Conservation (phyloP, 768 basidiomycete genomes). For the Boletus rubroflammeus region DNA sequence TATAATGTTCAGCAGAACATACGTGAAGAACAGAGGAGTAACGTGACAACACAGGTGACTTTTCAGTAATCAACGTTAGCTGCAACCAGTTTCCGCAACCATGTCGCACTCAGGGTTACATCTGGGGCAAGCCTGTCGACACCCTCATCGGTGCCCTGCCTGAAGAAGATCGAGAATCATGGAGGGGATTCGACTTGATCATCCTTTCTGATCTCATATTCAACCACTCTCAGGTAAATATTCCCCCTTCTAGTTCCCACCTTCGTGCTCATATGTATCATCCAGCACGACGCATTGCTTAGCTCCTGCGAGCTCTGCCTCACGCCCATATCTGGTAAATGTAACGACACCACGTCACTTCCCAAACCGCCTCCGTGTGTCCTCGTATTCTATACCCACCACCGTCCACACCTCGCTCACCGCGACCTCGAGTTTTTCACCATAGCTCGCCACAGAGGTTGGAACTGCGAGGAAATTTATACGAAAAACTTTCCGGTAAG, state of each 20-base stretch:
- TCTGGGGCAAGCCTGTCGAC: constrained; percentile 66
- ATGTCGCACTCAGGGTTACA: constrained; percentile 56
- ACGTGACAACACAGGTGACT: constrained; percentile 34
- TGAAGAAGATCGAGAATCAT: constrained; percentile 10
- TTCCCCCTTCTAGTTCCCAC: background rate
- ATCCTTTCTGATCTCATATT: constrained; percentile 93
- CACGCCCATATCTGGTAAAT: constrained; percentile 19
- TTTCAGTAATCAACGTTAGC: constrained; percentile 26
- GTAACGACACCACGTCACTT: constrained; percentile 5
- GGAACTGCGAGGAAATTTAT: constrained; percentile 70
- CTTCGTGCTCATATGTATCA: background rate
- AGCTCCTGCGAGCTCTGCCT: constrained; percentile 58
- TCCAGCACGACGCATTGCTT: constrained; percentile 78
- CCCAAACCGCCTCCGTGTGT: constrained; percentile 37
- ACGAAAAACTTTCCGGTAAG: constrained; percentile 61
- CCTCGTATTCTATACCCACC: constrained; percentile 87
- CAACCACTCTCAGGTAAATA: constrained; percentile 82
- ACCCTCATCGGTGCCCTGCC: constrained; percentile 29
- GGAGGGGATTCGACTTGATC: constrained; percentile 64
- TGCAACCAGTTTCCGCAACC: constrained; percentile 20
- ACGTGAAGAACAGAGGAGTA: constrained; percentile 9
- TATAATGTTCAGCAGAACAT: constrained; percentile 67
- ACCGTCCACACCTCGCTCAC: constrained; percentile 78
- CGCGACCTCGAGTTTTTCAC: constrained; percentile 81
- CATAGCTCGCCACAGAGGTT: constrained; percentile 58